Percentiles rank a stretch among this genome's conserved stretches.
phyloP scores from a whole-genome alignment of 2,329 filamentous ascomycete genomes.

The Gyromitra esculenta region DNA sequence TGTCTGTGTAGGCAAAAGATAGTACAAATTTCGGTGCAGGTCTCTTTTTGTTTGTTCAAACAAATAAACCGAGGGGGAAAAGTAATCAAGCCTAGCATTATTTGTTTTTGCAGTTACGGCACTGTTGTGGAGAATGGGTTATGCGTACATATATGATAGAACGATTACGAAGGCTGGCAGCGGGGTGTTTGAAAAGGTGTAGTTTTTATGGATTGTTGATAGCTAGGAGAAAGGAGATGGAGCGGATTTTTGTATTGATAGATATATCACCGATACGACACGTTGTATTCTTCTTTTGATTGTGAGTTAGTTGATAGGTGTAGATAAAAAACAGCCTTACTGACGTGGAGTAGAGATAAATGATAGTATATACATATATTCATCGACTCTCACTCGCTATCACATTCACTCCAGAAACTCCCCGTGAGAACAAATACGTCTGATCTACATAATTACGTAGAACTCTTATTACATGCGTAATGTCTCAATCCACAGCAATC shows the following conservation, averaged over 20 bases:
- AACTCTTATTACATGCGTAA: neutral
- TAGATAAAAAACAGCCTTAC: neutral
- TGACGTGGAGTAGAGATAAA: neutral
- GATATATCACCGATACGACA: neutral
- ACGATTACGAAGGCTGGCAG: neutral
- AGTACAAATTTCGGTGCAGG: neutral
- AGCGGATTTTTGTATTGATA: conserved; percentile 11
- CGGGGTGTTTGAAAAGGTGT: neutral
- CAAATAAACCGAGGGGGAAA: conserved; percentile 4
- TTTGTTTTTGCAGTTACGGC: conserved; percentile 3
- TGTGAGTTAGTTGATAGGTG: neutral
- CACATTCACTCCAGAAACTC: neutral
- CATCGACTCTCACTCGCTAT: neutral
- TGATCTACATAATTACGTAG: neutral
- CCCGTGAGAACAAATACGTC: neutral
- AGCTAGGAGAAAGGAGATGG: neutral
- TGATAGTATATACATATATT: neutral
- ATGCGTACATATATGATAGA: conserved; percentile 12
- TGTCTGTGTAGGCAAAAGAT: conserved; percentile 60
- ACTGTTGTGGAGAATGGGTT: conserved; percentile 1
- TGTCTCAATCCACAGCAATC: neutral
- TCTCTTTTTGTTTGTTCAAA: conserved; percentile 2
- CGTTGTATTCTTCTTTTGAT: neutral
- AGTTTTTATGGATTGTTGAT: conserved; percentile 2
- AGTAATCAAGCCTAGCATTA: conserved; percentile 6